These are phyloP conservation scores for Pythium insidiosum DNA, from an alignment of 352 stramenopile genomes.

Conservation along the genomic window DNA sequence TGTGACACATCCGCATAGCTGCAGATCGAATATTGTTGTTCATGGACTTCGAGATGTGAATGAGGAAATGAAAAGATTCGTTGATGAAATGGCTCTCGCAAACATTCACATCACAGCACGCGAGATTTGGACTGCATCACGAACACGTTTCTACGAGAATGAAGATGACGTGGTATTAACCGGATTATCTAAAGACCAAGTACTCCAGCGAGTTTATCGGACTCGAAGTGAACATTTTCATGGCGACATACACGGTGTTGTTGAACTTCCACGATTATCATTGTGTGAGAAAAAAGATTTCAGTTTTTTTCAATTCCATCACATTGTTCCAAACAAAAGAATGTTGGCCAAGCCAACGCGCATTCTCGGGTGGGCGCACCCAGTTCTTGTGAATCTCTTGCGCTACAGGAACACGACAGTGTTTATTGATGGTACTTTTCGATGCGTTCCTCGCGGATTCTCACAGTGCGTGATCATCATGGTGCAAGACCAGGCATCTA, in stretches of 20 bases:
- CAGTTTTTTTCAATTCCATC: slow-evolving; percentile 2
- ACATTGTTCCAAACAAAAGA: background rate
- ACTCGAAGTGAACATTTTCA: slow-evolving; percentile 3
- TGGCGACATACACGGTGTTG: slow-evolving; percentile 6
- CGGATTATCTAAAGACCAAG: slow-evolving; percentile 10
- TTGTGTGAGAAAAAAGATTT: no score
- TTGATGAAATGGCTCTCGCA: background rate
- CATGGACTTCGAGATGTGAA: background rate
- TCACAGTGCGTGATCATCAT: slow-evolving; percentile 14
- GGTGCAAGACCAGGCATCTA: slow-evolving; percentile 11
- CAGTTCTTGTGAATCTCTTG: slow-evolving; percentile 10
- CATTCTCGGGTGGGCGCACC: slow-evolving; percentile 14
- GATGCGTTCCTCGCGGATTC: slow-evolving; percentile 10
- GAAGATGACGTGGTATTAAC: slow-evolving; percentile 1
- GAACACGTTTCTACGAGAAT: background rate
- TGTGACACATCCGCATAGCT: no score
- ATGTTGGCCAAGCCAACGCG: background rate
- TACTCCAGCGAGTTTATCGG: slow-evolving; percentile 7
- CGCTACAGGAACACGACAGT: slow-evolving; percentile 10
- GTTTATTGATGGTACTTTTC: slow-evolving; percentile 20
- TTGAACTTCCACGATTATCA: slow-evolving; percentile 12
- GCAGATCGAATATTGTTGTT: no score
- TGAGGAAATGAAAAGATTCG: background rate
- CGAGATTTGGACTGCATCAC: background rate
- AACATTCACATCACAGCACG: background rate